Evolutionary conservation across 805 yeast species (phyloP), one percentile per base, ranked within the genome.

Genomic region (Millerozyma miso): DNA sequence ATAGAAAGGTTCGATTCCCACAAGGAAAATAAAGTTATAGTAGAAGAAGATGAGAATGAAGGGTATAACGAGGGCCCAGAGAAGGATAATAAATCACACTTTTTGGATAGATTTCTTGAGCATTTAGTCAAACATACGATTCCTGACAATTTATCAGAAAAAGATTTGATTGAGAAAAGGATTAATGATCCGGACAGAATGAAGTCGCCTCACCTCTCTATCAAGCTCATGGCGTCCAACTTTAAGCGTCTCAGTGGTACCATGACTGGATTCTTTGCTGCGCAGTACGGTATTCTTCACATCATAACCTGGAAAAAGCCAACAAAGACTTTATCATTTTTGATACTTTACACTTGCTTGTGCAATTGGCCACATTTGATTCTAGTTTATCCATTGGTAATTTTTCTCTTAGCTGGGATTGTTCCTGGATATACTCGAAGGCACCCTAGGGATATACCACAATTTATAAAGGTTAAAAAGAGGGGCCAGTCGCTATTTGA

Each of bases 231-330:
- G 39, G 70, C 79, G 1, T 65, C 73, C 14, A 86, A 85, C 59
- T 67, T 86, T 55, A 74, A 78, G 47, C 68, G 70, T 32, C 59
- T 85, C 50, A 79, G 83, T 40, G 53, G 71, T 8, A 74, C 79
- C 42, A 69, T 82, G 70, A 78, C 82, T 20, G 63, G 68, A 0
- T 53, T 85, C 7, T 83, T 85, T 51, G 73, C 67, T 34, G 43
- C 81, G 1, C 91, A 85, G 52, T 83, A 82, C 50, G 79, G 80
- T 2, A 34, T 83, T 1, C 68, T 81, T 4, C 76, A 79, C 39
- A 56, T 85, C 0, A 45, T 87, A 18, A 76, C 86, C 3, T 90
- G 97, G 97, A 77, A 80, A 45, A 69, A 73, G 19, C 90, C 95
- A 0, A 69, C 85, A 0, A 74, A 79, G 47, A 89, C 97, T 0